Conservation (phyloP, 306 rosid genomes). For the Sicyos edulis region DNA sequence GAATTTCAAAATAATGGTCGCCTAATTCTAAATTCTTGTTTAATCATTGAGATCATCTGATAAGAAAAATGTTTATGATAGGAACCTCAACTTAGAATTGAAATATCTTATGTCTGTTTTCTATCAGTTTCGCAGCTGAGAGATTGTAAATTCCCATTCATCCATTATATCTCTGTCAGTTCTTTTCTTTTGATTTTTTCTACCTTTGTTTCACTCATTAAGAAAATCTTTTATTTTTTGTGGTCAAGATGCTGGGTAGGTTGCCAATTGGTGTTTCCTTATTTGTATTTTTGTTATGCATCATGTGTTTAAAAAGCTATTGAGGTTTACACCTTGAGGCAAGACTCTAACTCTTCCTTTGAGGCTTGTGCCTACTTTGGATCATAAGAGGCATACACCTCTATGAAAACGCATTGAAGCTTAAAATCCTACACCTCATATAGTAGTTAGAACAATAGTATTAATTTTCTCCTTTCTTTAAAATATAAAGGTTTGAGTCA, state of each 20-base stretch:
- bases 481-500: too few relatives aligned
- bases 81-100: not conserved
- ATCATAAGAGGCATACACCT: too few relatives aligned
- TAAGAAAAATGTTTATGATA: not conserved
- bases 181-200: not conserved
- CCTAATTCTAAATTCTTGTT: not conserved
- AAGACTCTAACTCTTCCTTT: too few relatives aligned
- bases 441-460: too few relatives aligned
- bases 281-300: not conserved
- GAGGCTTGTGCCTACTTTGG: too few relatives aligned
- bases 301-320: too few relatives aligned
- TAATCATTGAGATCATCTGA: not conserved
- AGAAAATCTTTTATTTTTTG: not conserved
- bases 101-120: not conserved
- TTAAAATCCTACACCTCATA: too few relatives aligned
- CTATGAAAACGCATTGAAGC: too few relatives aligned
- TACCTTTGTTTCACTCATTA: conserved; percentile 8
- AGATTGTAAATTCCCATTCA: not conserved
- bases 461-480: too few relatives aligned
- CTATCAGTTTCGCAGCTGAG: not conserved
- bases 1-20: not conserved
- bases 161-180: not conserved
- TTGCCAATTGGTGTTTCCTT: not conserved
- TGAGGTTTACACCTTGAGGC: too few relatives aligned
- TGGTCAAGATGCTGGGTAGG: not conserved